Percentiles rank a stretch among this genome's conserved stretches.
These are phyloP conservation scores for Chalara sp. DNA, from an alignment of 2,329 filamentous ascomycete genomes.

Conservation along the genomic window DNA sequence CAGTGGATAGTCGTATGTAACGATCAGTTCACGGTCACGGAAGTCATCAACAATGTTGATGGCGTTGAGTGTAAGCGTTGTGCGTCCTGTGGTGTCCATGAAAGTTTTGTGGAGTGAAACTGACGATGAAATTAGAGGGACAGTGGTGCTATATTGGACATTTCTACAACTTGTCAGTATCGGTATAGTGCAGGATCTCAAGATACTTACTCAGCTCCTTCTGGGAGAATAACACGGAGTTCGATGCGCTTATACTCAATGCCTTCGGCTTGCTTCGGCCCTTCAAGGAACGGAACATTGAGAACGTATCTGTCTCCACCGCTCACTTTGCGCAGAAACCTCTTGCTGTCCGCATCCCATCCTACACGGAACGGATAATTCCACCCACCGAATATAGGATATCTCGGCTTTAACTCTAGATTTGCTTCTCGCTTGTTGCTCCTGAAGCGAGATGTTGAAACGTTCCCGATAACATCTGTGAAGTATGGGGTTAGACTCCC, in stretches of 20 bases:
- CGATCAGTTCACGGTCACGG: slow-evolving; percentile 73
- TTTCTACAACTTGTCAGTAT: slow-evolving; percentile 47
- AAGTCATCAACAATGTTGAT: slow-evolving; percentile 88
- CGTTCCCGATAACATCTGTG: slow-evolving; percentile 92
- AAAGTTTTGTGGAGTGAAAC: slow-evolving; percentile 74
- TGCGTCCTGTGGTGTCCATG: slow-evolving; percentile 88
- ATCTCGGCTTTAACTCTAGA: slow-evolving; percentile 86
- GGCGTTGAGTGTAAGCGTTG: slow-evolving; percentile 71
- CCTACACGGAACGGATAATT: slow-evolving; percentile 96
- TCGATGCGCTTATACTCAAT: slow-evolving; percentile 78
- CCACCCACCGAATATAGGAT: slow-evolving; percentile 96
- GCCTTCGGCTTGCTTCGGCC: slow-evolving; percentile 79
- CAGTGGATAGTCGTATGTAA: slow-evolving; percentile 81
- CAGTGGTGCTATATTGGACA: slow-evolving; percentile 66
- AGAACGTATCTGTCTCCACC: slow-evolving; percentile 69
- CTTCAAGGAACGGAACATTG: slow-evolving; percentile 88
- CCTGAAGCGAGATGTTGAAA: slow-evolving; percentile 87
- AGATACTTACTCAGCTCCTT: slow-evolving; percentile 72
- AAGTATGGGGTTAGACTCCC: slow-evolving; percentile 89
- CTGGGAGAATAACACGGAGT: slow-evolving; percentile 79
- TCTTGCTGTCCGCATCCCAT: slow-evolving; percentile 82
- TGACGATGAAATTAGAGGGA: slow-evolving; percentile 59
- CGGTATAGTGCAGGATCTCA: slow-evolving; percentile 39
- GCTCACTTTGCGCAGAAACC: slow-evolving; percentile 61
- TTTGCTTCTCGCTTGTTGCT: slow-evolving; percentile 69